Percentiles rank a stretch among this genome's conserved stretches.
Conservation (phyloP, 495 filamentous ascomycete genomes). For the Xylaria castorea region DNA sequence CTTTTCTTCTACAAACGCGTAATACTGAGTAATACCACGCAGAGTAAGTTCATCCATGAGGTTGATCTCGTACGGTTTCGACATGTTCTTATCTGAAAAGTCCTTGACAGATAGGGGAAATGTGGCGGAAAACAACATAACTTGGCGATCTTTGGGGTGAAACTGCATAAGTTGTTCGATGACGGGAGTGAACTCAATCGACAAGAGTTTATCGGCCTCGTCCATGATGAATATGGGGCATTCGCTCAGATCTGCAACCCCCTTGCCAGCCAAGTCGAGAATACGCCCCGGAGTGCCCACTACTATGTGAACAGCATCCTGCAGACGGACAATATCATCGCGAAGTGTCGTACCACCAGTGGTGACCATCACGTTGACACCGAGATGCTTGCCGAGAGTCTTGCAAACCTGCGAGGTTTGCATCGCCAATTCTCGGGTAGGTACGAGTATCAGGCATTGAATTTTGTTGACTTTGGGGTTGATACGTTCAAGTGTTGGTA, state of each 20-base stretch:
- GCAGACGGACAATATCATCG: slow-evolving; percentile 95
- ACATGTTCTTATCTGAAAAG: slow-evolving; percentile 99
- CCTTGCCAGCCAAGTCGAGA: slow-evolving; percentile 91
- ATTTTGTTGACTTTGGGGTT: slow-evolving; percentile 95
- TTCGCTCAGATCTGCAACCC: slow-evolving; percentile 93
- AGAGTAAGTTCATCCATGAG: slow-evolving; percentile 99
- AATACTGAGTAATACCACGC: slow-evolving; percentile 97
- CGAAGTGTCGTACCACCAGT: slow-evolving; percentile 94
- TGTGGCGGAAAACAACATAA: slow-evolving; percentile 98
- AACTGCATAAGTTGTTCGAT: slow-evolving; percentile 94
- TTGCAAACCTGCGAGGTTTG: slow-evolving; percentile 99
- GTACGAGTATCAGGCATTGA: slow-evolving; percentile 94
- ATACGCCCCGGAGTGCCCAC: slow-evolving; percentile 97
- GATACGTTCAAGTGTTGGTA: slow-evolving; percentile 92
- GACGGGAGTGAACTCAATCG: slow-evolving; percentile 93
- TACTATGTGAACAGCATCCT: slow-evolving; percentile 94
- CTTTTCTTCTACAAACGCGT: slow-evolving; percentile 98
- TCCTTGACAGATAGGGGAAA: slow-evolving; percentile 95
- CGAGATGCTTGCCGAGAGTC: slow-evolving; percentile 94
- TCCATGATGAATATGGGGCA: slow-evolving; percentile 99
- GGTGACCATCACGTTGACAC: slow-evolving; percentile 98
- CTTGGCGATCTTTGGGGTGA: slow-evolving; percentile 93
- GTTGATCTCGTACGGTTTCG: slow-evolving; percentile 95
- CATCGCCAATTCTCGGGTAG: slow-evolving; percentile 95
- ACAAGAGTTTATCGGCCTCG: slow-evolving; percentile 96